Conservation (phyloP, 805 yeast species). For the Wickerhamomyces kurtzmanii region DNA sequence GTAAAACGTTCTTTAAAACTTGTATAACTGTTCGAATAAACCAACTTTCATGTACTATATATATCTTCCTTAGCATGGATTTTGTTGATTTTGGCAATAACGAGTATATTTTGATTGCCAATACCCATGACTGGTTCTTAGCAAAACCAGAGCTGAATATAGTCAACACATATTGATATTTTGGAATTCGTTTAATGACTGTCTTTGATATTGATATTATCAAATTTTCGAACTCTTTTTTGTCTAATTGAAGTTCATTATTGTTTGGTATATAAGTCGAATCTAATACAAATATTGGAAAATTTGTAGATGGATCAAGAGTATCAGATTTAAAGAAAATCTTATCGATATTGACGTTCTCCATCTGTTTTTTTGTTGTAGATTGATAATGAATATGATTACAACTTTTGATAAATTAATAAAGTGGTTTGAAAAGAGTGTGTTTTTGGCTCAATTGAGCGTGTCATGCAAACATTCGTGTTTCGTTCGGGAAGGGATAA, state of each 20-base stretch:
- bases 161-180: conserved; percentile 52
- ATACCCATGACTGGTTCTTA: conserved; percentile 46
- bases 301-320: conserved; percentile 53
- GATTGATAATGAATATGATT: no score
- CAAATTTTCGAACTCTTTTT: conserved; percentile 23
- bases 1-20: conserved; percentile 53
- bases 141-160: conserved; percentile 80
- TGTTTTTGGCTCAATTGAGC: no score
- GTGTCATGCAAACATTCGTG: no score
- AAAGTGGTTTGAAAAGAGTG: no score
- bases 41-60: conserved; percentile 89
- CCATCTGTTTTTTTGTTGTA: no score
- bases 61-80: conserved; percentile 48
- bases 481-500: no score
- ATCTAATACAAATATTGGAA: conserved; percentile 77
- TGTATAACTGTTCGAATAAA: conserved; percentile 71
- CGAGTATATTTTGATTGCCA: conserved; percentile 54
- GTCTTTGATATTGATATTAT: conserved; percentile 47
- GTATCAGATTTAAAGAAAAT: conserved; percentile 51
- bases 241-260: conserved; percentile 25
- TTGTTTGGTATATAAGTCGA: conserved; percentile 69
- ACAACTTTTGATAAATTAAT: no score
- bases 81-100: conserved; percentile 47
- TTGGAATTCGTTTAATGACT: conserved; percentile 49
- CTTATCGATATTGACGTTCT: conserved; percentile 25